Evolutionary conservation across 441 rosid species (phyloP).

Genomic region (Adansonia gregorii): DNA sequence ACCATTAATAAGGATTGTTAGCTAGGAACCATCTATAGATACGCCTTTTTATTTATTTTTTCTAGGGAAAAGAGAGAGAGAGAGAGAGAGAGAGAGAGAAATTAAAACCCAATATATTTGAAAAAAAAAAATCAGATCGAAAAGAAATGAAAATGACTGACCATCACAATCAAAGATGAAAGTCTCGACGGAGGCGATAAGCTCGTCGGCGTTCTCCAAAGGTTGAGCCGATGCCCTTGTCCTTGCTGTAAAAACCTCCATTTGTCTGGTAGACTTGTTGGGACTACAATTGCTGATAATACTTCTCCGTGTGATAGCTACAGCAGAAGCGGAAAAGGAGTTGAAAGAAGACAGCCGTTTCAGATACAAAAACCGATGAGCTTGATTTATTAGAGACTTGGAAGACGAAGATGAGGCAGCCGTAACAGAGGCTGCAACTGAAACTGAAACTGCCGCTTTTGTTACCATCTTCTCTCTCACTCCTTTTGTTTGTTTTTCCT

Average conservation of each 20-base stretch:
- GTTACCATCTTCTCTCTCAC: conserved; percentile 47
- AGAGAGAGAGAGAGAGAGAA: not conserved
- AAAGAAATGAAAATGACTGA: conserved; percentile 15
- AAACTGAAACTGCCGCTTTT: conserved; percentile 49
- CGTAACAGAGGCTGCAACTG: conserved; percentile 22
- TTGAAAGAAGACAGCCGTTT: conserved; percentile 26
- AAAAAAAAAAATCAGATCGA: not conserved
- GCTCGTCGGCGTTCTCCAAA: conserved; percentile 63
- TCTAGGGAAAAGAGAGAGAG: not conserved
- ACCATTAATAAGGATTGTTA: not conserved
- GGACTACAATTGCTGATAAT: conserved; percentile 24
- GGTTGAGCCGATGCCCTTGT: conserved; percentile 56
- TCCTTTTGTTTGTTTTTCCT: not conserved
- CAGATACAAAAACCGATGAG: conserved; percentile 31
- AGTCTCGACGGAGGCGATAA: conserved; percentile 73
- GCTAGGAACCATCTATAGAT: not conserved
- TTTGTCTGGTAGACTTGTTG: conserved; percentile 31
- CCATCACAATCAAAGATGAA: conserved; percentile 82
- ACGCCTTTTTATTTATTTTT: not conserved
- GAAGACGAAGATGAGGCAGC: conserved; percentile 36
- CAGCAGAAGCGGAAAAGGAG: conserved; percentile 30
- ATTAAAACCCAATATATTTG: not conserved
- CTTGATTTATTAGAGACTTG: conserved; percentile 21
- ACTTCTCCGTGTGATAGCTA: conserved; percentile 34
- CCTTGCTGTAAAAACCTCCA: conserved; percentile 40